Conservation (phyloP, 2,329 filamentous ascomycete genomes). For the Drechslerella stenobrocha region DNA sequence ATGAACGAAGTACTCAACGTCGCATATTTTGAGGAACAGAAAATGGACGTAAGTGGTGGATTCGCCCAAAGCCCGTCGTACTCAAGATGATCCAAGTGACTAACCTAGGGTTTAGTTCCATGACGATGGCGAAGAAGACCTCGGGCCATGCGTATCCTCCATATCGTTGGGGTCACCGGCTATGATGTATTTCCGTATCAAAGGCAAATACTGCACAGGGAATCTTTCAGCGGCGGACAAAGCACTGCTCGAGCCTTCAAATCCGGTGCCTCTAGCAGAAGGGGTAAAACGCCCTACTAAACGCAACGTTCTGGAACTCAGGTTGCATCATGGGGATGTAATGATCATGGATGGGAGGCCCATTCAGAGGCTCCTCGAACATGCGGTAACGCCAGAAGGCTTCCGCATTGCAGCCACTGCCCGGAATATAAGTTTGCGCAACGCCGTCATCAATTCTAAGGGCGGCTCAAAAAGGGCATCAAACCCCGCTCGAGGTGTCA, state of each 20-base stretch:
- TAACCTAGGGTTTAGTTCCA: too few relatives aligned
- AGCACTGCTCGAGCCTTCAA: constrained; percentile 52
- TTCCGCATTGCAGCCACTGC: constrained; percentile 53
- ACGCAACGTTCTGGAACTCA: constrained; percentile 55
- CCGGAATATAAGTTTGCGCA: constrained; percentile 48
- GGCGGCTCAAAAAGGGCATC: too few relatives aligned
- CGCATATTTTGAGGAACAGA: constrained; percentile 65
- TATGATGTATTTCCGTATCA: constrained; percentile 64
- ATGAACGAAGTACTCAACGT: constrained; percentile 69
- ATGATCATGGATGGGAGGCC: constrained; percentile 53
- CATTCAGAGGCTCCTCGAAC: constrained; percentile 65
- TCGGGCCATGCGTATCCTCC: constrained; percentile 67
- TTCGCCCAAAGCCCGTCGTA: not conserved
- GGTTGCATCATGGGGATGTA: constrained; percentile 66
- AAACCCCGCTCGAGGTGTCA: too few relatives aligned
- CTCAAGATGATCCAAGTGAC: too few relatives aligned
- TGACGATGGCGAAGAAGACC: constrained; percentile 67
- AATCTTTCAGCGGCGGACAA: constrained; percentile 32
- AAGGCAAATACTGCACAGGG: constrained; percentile 58
- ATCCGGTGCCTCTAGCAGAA: constrained; percentile 52
- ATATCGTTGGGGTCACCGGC: constrained; percentile 65
- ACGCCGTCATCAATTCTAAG: not conserved
- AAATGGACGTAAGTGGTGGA: constrained; percentile 60
- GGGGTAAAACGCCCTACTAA: constrained; percentile 54
- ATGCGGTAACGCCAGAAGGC: constrained; percentile 51